phyloP scores from a whole-genome alignment of 257 asterid genomes.

The Primulina tabacum region DNA sequence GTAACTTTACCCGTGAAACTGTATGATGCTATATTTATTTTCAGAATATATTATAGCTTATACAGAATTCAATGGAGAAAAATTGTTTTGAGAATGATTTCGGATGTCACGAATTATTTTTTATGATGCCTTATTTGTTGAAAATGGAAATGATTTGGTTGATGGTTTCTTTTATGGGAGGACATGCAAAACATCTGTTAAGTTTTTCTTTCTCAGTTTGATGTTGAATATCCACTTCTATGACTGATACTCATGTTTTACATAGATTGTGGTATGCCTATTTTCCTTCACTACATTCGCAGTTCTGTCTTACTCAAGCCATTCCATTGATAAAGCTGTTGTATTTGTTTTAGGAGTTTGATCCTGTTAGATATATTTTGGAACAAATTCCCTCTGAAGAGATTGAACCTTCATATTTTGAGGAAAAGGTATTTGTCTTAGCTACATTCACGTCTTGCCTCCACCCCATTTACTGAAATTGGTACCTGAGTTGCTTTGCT shows the following conservation, averaged over 20 bases:
- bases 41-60: neutral
- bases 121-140: constrained; percentile 1
- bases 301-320: constrained; percentile 15
- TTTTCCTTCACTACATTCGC: constrained; percentile 12
- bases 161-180: constrained; percentile 10
- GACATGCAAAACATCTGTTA: constrained; percentile 2
- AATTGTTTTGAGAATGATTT: constrained; percentile 13
- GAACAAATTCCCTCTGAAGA: constrained; percentile 75
- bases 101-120: constrained; percentile 10
- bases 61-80: neutral
- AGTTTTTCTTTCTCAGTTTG: constrained; percentile 13
- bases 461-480: constrained; percentile 4
- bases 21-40: neutral
- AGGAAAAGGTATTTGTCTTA: constrained; percentile 65
- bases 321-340: constrained; percentile 31
- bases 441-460: constrained; percentile 21
- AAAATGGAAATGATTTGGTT: constrained; percentile 16
- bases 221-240: constrained; percentile 23
- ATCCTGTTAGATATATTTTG: constrained; percentile 74
- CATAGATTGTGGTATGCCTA: constrained; percentile 8
- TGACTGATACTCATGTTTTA: constrained; percentile 14
- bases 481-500: constrained; percentile 16
- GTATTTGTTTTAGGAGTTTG: constrained; percentile 62
- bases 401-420: constrained; percentile 59
- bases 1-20: constrained; percentile 5